Evolutionary conservation across 495 filamentous ascomycete genomes (phyloP), one percentile per base, ranked within the genome.

Genomic region (Massariosphaeria phaeospora): DNA sequence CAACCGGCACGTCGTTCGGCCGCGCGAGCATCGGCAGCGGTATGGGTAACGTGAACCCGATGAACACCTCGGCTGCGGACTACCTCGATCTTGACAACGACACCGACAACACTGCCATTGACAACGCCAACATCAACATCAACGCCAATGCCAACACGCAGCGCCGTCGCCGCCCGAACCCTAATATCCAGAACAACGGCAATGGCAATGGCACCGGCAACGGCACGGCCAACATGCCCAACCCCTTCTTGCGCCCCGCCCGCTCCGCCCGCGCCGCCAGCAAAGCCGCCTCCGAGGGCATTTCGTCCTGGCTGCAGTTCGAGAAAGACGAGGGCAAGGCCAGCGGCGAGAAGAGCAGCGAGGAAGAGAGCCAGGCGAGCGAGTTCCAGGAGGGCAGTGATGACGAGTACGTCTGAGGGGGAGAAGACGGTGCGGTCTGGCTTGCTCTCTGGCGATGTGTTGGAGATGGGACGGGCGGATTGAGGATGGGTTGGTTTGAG

Each of bases 331-430:
- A 33, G 3, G 51, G 40, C 17, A 9, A 31, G 9, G 40, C 46
- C 18, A 13, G 29, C 17, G 51, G 41, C 20, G 51, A 38, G 30
- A 47, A 21, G 41, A 40, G 17, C 13, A 29, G 20, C 23, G 41
- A 34, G 12, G 51, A 55, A 11, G 51, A 55, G 7, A 36, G 26
- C 20, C 27, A 17, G 2, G 41, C 15, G 11, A 45, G 39, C 17
- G 35, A 46, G 31, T 55, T 46, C 38, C n/a, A n/a, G n/a, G 25
- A 55, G 18, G 27, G 17, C 11, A 40, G 24, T 31, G 42, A 55
- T 13, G 41, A 36, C 3, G 42, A 47, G 10, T 21, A 38, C 8
- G 33, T 55, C 30, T 55, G 23, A 41, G 30, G 2, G 31, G 4
- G 17, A n/a, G n/a, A n/a, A n/a, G n/a, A n/a, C n/a, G n/a, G n/a